These are phyloP conservation scores for Priceomyces melissophilus DNA, from an alignment of 805 yeast genomes.

Conservation along the genomic window DNA sequence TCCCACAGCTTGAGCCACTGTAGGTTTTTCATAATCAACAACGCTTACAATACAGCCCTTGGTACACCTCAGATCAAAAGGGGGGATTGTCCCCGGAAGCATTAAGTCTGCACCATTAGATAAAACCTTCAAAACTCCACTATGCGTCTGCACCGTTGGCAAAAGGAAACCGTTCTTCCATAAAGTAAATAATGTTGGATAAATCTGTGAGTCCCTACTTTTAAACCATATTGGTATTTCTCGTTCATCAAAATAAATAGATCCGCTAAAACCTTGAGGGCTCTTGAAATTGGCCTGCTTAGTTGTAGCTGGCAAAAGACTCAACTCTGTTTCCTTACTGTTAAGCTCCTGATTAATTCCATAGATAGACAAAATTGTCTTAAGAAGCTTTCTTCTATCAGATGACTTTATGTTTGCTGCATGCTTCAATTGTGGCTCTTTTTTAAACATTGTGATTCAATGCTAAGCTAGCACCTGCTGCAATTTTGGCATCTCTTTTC, in stretches of 20 bases:
- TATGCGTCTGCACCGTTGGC: slow-evolving; percentile 70
- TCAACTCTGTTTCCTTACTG: slow-evolving; percentile 37
- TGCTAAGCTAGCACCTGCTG: too few species aligned
- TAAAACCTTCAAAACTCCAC: slow-evolving; percentile 66
- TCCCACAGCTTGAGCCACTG: slow-evolving; percentile 72
- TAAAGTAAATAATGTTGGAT: slow-evolving; percentile 71
- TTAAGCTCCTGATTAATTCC: slow-evolving; percentile 36
- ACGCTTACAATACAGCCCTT: slow-evolving; percentile 69
- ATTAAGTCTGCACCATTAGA: slow-evolving; percentile 77
- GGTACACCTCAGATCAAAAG: slow-evolving; percentile 48
- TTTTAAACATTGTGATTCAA: slow-evolving; percentile 45
- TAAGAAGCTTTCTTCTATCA: slow-evolving; percentile 60
- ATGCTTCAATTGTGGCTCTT: slow-evolving; percentile 62
- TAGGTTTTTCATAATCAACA: slow-evolving; percentile 56
- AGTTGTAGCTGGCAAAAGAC: slow-evolving; percentile 49
- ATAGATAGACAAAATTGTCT: slow-evolving; percentile 40
- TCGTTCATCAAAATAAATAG: slow-evolving; percentile 59
- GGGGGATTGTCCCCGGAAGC: slow-evolving; percentile 68
- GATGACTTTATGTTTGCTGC: slow-evolving; percentile 78
- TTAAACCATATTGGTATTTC: slow-evolving; percentile 75
- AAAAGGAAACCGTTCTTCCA: slow-evolving; percentile 68
- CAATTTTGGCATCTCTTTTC: too few species aligned
- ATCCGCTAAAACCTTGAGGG: slow-evolving; percentile 51
- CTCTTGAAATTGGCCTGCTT: slow-evolving; percentile 64
- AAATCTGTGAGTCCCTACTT: slow-evolving; percentile 47